A percentile compares a stretch with the other conserved stretches of the same genome.
phyloP scores from a whole-genome alignment of 1,284 basidiomycete species.

The Fistulina hepatica region DNA sequence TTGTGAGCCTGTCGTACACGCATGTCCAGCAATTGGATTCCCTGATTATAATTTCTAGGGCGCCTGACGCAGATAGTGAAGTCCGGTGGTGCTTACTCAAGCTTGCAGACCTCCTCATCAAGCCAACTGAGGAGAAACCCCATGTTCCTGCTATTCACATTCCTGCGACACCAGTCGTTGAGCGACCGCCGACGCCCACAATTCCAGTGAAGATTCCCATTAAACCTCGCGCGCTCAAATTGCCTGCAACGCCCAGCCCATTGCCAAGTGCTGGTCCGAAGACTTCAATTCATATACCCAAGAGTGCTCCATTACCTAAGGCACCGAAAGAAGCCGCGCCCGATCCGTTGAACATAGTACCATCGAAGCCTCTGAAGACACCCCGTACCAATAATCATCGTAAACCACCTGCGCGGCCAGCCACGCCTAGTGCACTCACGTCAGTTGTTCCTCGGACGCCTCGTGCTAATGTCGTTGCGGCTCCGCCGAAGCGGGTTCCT shows the following conservation, averaged over 20 bases:
- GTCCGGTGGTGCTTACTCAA: slow-evolving; percentile 89
- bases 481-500: slow-evolving; percentile 10
- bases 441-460: too few species aligned
- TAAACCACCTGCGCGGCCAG: slow-evolving; percentile 10
- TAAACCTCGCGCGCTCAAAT: slow-evolving; percentile 21
- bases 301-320: slow-evolving; percentile 31
- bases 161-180: slow-evolving; percentile 64
- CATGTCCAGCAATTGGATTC: slow-evolving; percentile 2
- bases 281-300: slow-evolving; percentile 20
- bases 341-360: too few species aligned
- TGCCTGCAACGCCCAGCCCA: too few species aligned
- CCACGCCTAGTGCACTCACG: slow-evolving; percentile 22
- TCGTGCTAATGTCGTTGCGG: slow-evolving; percentile 17
- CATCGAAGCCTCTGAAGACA: too few species aligned
- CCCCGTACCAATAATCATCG: background rate
- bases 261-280: too few species aligned
- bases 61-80: slow-evolving; percentile 70
- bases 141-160: slow-evolving; percentile 82
- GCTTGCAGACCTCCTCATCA: slow-evolving; percentile 83
- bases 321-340: background rate
- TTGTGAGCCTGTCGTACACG: slow-evolving; percentile 41
- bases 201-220: slow-evolving; percentile 13
- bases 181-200: slow-evolving; percentile 30
- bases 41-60: slow-evolving; percentile 29
- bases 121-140: slow-evolving; percentile 71